These are phyloP conservation scores for Fusarium sp. DNA, from an alignment of 2,329 filamentous ascomycete species.

Conservation along the genomic window DNA sequence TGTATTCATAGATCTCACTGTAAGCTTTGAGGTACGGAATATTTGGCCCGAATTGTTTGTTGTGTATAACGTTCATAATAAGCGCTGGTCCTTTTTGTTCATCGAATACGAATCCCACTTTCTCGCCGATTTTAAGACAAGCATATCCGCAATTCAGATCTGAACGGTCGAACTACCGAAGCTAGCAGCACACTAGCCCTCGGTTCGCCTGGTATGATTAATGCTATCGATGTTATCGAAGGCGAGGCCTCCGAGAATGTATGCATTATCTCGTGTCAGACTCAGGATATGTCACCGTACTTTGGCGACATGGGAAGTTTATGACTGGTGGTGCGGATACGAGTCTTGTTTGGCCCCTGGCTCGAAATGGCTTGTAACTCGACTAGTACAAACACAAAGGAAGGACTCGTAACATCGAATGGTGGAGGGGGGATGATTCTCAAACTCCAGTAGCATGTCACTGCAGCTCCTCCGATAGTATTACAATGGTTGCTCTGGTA, in stretches of 20 bases:
- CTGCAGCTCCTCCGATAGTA: not conserved
- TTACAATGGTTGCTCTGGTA: not conserved
- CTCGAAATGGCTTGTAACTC: not conserved
- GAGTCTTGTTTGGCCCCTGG: not conserved
- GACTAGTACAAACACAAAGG: not conserved
- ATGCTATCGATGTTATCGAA: not conserved
- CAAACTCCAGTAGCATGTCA: not conserved
- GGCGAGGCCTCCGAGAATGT: not conserved
- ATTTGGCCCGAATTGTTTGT: not conserved
- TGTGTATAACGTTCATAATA: not conserved
- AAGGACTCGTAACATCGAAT: not conserved
- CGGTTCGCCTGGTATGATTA: not conserved
- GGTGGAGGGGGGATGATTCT: not conserved
- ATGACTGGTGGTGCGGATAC: not conserved
- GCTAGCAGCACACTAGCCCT: constrained; percentile 4
- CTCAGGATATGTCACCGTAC: not conserved
- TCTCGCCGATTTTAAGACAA: not conserved
- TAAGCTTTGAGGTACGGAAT: not conserved
- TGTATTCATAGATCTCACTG: not conserved
- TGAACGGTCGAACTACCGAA: constrained; percentile 14
- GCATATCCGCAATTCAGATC: not conserved
- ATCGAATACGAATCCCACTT: not conserved
- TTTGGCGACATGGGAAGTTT: not conserved
- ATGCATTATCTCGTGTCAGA: not conserved
- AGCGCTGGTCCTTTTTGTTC: not conserved